Evolutionary conservation across 2,329 filamentous ascomycete species (phyloP), one percentile per base, ranked within the genome.

Genomic region (Periglandula ipomoeae): DNA sequence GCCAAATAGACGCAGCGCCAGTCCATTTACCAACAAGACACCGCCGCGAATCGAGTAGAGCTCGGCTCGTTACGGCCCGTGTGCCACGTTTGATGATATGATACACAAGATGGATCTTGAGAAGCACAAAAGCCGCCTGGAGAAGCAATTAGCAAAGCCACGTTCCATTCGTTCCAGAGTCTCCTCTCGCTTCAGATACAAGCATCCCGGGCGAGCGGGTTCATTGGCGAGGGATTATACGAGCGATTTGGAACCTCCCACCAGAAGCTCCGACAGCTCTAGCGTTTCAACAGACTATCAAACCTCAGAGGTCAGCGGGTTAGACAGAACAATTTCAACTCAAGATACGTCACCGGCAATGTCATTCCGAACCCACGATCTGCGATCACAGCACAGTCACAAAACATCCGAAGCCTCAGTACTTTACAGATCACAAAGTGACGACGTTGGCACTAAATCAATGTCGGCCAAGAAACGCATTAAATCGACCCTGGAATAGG

Each of bases 31-130:
- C 51, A 58, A 59, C 55, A 69, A 69, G 58, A 70, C 67, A 55
- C 67, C 68, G 9, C 68, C 68, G 53, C 67, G 68, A 53, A 70
- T 71, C 56, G 68, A 70, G 56, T 71, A 70, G 64, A 58, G 56
- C 56, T 58, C 63, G 58, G 51, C 59, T 52, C 59, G 62, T 53
- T 61, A 56, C 52, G 62, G 63, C 56, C 58, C 58, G 52, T 58
- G 50, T 51, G 53, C 59, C 51, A 52, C 56, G 47, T 62, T 61
- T 50, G 62, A 64, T 37, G 54, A 54, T 42, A 50, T 59, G 30
- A 15, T 62, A 10, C 49, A 39, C 40, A 50, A 55, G 38, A 39
- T 55, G 8, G 48, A 53, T 10, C 50, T 47, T 38, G 45, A 47
- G 8, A 35, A 37, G 3, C 32, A 23, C 19, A 38, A 52, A 32